phyloP scores from a whole-genome alignment of 2,329 filamentous ascomycete species.

The Bipolaris cookei region DNA sequence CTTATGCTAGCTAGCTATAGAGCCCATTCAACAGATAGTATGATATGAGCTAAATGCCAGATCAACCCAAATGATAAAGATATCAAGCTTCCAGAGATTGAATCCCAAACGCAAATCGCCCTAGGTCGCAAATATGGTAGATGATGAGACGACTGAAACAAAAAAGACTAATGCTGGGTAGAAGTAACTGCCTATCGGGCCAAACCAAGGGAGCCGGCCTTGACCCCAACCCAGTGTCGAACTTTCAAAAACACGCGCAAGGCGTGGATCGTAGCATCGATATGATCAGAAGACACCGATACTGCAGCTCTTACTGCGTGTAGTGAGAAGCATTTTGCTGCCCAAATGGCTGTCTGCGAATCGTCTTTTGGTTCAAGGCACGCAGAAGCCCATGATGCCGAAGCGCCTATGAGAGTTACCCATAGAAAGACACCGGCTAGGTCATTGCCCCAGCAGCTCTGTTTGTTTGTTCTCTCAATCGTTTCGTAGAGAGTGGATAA shows the following conservation, averaged over 20 bases:
- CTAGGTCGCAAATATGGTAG: background rate
- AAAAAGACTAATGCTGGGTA: background rate
- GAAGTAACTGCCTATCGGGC: background rate
- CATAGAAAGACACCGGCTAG: constrained; percentile 41
- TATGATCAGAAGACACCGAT: constrained; percentile 28
- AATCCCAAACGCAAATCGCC: no score
- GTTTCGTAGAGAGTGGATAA: constrained; percentile 35
- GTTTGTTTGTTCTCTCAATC: constrained; percentile 32
- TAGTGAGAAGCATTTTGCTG: constrained; percentile 41
- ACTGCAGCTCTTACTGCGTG: constrained; percentile 33
- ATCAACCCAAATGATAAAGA: background rate
- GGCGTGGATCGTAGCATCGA: constrained; percentile 27
- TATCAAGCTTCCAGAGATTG: background rate
- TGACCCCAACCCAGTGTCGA: constrained; percentile 29
- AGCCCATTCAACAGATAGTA: no score
- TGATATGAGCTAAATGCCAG: background rate
- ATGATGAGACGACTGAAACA: background rate
- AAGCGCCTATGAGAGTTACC: constrained; percentile 41
- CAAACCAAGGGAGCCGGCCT: background rate
- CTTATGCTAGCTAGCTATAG: no score
- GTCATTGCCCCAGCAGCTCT: constrained; percentile 30
- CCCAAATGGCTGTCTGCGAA: constrained; percentile 24
- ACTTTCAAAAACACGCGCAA: constrained; percentile 39
- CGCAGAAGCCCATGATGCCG: constrained; percentile 30
- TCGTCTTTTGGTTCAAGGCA: constrained; percentile 13